phyloP scores from a whole-genome alignment of 140 eudicot genomes.

The Bidens hawaiensis region DNA sequence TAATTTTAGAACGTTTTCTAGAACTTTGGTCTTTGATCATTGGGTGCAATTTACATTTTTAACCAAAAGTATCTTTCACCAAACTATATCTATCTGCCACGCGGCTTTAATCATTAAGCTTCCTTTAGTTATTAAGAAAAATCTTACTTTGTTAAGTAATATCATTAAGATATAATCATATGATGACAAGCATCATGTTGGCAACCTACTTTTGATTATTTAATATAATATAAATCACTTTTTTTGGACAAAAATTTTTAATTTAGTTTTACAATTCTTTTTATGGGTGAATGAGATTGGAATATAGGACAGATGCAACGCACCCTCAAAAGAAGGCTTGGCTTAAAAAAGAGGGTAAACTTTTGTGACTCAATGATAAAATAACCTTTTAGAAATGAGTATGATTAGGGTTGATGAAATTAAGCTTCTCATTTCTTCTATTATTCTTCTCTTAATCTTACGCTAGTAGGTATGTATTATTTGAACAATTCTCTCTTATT shows the following conservation, averaged over 20 bases:
- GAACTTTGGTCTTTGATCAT: no score
- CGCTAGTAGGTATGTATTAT: no score
- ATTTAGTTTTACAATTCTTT: neutral
- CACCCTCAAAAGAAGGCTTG: conserved; percentile 18
- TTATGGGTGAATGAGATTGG: conserved; percentile 13
- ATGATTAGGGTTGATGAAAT: conserved; percentile 11
- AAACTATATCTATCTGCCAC: conserved; percentile 5
- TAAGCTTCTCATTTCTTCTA: neutral
- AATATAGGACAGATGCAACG: conserved; percentile 21
- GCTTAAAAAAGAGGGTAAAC: neutral
- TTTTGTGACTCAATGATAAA: conserved; percentile 4
- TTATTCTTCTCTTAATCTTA: no score
- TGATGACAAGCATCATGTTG: conserved; percentile 26
- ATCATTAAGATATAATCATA: conserved; percentile 5
- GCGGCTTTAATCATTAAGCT: neutral
- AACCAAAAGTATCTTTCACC: neutral
- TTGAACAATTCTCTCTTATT: no score
- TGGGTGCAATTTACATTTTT: no score
- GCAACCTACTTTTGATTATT: neutral
- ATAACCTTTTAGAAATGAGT: neutral
- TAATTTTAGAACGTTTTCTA: no score
- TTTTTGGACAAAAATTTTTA: no score
- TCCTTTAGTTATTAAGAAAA: conserved; percentile 2
- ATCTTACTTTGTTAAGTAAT: conserved; percentile 9
- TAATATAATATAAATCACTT: neutral